These are phyloP conservation scores for Candida railenensis DNA, from an alignment of 805 yeast species.

Conservation along the genomic window DNA sequence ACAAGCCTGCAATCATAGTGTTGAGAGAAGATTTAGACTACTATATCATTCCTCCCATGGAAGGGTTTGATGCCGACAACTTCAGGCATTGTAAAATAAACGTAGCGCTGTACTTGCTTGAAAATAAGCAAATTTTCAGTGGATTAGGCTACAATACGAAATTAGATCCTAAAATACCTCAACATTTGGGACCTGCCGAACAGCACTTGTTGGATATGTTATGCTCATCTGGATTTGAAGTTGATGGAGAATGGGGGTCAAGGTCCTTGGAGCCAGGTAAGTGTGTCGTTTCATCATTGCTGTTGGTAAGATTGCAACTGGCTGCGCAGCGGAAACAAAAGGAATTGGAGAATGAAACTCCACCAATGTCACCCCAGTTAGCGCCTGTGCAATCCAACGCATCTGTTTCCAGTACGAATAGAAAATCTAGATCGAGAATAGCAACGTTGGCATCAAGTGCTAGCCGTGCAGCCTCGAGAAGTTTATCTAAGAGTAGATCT, in stretches of 20 bases:
- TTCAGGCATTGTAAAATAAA: constrained; percentile 68
- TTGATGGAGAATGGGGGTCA: constrained; percentile 78
- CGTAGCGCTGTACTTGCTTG: constrained; percentile 66
- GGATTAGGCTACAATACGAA: constrained; percentile 65
- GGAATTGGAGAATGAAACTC: constrained; percentile 17
- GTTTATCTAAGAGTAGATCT: constrained; percentile 50
- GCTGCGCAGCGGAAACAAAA: constrained; percentile 5
- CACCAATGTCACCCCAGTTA: constrained; percentile 44
- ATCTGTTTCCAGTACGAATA: constrained; percentile 31
- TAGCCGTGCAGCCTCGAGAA: constrained; percentile 56
- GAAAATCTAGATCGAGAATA: constrained; percentile 52
- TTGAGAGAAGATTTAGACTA: constrained; percentile 92
- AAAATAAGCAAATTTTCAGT: constrained; percentile 63
- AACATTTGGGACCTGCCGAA: constrained; percentile 81
- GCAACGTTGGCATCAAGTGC: constrained; percentile 58
- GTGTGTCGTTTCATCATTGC: constrained; percentile 82
- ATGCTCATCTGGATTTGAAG: constrained; percentile 79
- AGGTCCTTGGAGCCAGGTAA: constrained; percentile 84
- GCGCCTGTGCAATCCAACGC: constrained; percentile 44
- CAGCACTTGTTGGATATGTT: constrained; percentile 93
- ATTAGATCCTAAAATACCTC: constrained; percentile 33
- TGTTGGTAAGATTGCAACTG: constrained; percentile 57
- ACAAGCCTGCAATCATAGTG: constrained; percentile 88
- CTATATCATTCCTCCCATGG: constrained; percentile 79
- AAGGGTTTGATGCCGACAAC: constrained; percentile 54